Base-by-base conservation (phyloP, 495 filamentous ascomycete species). In the Stereocaulon alpinum region DNA sequence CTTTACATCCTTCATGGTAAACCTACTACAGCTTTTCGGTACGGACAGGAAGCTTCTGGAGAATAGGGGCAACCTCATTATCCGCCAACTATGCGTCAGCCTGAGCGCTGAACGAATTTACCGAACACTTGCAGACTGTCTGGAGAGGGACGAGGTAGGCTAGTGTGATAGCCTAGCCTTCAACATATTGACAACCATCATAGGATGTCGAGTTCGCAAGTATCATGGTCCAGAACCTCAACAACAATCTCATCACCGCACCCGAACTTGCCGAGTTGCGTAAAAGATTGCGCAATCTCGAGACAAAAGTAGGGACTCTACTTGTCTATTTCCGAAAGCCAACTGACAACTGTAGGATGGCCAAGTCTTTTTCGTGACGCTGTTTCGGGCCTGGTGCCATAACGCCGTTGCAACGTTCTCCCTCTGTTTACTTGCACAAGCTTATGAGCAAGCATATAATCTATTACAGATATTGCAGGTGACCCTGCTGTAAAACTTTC, bases 211-310 rank as follows among this genome's bases (percentile, higher is more conserved):
- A 97, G 69, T 99, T 99, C 71, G 91, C 94, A 18, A 96, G 91
- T 63, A 99, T 97, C 65, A 99, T 99, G 94, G 90, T 99, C 29
- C 94, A 97, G 67, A 96, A 97, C 70, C 77, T 99, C 47, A 99
- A 99, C 72, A 99, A 99, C 67, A 99, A 97, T 64, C 80, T 99
- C 20, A 97, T 97, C 63, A 99, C 94, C 12, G 94, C 94, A 0
- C 94, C 94, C 0, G 91, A 99, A 68, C 77, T 99, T 37, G 83
- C 89, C 0, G 94, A 96, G 54, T 75, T 99, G 47, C 81, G 94
- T 48, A 96, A 95, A 70, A 79, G 93, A 20, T 76, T 99, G 50
- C 80, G 92, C 30, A 97, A 93, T 68, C 76, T 96, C 12, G 93
- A 97, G 69, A 87, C 87, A 0, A 88, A 83, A 71, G 88, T 89